Evolutionary conservation across 768 basidiomycete species (phyloP).

Genomic region (Galerina sulciceps): DNA sequence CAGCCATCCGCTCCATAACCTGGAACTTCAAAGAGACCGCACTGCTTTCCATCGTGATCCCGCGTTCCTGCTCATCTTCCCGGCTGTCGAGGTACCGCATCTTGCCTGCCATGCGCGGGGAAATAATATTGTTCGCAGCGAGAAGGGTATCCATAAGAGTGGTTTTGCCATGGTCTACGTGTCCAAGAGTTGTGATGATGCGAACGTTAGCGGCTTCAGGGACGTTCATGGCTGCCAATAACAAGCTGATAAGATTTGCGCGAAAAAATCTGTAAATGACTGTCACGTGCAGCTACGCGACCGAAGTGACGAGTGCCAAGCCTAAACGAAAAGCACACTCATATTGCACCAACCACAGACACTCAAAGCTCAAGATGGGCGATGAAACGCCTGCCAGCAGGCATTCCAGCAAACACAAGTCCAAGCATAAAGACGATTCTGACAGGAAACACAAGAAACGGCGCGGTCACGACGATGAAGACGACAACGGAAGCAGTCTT

Average conservation of each 20-base stretch:
- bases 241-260: constrained; percentile 9
- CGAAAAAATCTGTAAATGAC: not conserved
- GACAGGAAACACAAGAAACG: constrained; percentile 60
- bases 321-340: too few species aligned
- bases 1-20: constrained; percentile 59
- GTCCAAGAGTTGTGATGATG: constrained; percentile 85
- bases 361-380: constrained; percentile 23
- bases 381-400: constrained; percentile 45
- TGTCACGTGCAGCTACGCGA: constrained; percentile 19
- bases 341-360: too few species aligned
- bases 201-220: constrained; percentile 58
- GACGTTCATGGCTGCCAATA: constrained; percentile 19
- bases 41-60: constrained; percentile 99
- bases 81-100: constrained; percentile 94
- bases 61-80: constrained; percentile 96
- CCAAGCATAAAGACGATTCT: constrained; percentile 26
- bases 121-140: constrained; percentile 98
- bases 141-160: constrained; percentile 94
- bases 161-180: constrained; percentile 97
- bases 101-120: constrained; percentile 91
- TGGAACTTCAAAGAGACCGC: constrained; percentile 91
- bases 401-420: constrained; percentile 18
- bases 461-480: constrained; percentile 50
- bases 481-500: constrained; percentile 34
- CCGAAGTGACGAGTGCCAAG: constrained; percentile 5